phyloP scores from a whole-genome alignment of 2,329 filamentous ascomycete species.

The Periconia sp. region DNA sequence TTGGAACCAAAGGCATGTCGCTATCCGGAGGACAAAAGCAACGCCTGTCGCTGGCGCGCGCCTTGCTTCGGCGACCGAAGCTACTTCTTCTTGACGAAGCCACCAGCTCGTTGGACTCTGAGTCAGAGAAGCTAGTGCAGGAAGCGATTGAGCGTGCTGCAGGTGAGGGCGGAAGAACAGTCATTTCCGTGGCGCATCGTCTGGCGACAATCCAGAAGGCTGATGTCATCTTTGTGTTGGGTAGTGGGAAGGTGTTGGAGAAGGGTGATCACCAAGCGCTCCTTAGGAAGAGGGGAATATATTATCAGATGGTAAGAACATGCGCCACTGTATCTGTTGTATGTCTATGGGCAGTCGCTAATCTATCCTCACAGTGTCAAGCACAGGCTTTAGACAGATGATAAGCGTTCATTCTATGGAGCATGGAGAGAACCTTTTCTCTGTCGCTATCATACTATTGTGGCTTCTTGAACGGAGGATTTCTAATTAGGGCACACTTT shows the following conservation, averaged over 20 bases:
- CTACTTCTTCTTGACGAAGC: slow-evolving; percentile 37
- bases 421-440: too few species aligned
- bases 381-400: slow-evolving; percentile 46
- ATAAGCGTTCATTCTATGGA: not conserved
- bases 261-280: slow-evolving; percentile 36
- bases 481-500: too few species aligned
- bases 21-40: slow-evolving; percentile 39
- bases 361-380: slow-evolving; percentile 35
- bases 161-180: slow-evolving; percentile 20
- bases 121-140: slow-evolving; percentile 31
- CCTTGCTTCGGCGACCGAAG: slow-evolving; percentile 30
- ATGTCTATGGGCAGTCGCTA: too few species aligned
- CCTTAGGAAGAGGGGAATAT: slow-evolving; percentile 36
- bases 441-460: too few species aligned
- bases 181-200: slow-evolving; percentile 34
- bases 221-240: slow-evolving; percentile 36
- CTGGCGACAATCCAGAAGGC: slow-evolving; percentile 37
- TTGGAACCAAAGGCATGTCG: slow-evolving; percentile 44
- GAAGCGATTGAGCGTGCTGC: slow-evolving; percentile 29
- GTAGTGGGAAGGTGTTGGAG: slow-evolving; percentile 31
- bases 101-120: slow-evolving; percentile 23
- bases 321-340: too few species aligned
- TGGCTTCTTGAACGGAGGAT: too few species aligned
- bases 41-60: slow-evolving; percentile 31
- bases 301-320: slow-evolving; percentile 43